A percentile compares a stretch with the other conserved stretches of the same genome.
phyloP scores from a whole-genome alignment of 805 yeast genomes.

The Trichomonascus vanleenenianus region DNA sequence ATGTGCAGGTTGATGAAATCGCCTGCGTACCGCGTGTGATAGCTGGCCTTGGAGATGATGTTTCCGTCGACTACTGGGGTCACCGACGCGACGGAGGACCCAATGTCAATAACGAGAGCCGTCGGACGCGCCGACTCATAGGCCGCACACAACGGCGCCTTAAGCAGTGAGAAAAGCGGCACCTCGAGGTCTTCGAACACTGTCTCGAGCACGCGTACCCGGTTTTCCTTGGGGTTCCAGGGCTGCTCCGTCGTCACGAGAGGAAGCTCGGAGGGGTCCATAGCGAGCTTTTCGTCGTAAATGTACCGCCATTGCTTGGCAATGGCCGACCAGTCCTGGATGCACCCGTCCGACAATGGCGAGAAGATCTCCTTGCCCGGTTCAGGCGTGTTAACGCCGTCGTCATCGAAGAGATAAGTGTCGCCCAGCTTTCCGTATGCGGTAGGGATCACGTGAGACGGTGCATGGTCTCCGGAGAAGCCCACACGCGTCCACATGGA shows the following conservation, averaged over 20 bases:
- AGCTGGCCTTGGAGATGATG: constrained; percentile 43
- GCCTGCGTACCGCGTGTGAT: constrained; percentile 48
- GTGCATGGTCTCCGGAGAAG: constrained; percentile 87
- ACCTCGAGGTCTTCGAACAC: constrained; percentile 70
- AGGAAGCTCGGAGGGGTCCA: constrained; percentile 56
- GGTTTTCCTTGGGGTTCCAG: constrained; percentile 59
- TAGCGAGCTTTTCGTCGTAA: constrained; percentile 42
- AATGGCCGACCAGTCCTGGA: constrained; percentile 57
- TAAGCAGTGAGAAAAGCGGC: constrained; percentile 68
- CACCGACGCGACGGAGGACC: constrained; percentile 58
- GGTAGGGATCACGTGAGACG: constrained; percentile 69
- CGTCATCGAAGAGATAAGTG: constrained; percentile 30
- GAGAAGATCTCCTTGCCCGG: constrained; percentile 27
- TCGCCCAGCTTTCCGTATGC: constrained; percentile 38
- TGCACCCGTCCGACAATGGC: constrained; percentile 31
- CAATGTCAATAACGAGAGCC: constrained; percentile 75
- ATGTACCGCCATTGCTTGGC: constrained; percentile 61
- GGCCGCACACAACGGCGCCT: constrained; percentile 62
- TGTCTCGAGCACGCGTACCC: constrained; percentile 51
- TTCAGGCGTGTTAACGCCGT: constrained; percentile 34
- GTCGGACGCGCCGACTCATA: constrained; percentile 52
- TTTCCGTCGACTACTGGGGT: constrained; percentile 43
- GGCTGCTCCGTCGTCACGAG: constrained; percentile 54
- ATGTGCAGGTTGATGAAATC: constrained; percentile 69
- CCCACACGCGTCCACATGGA: constrained; percentile 78